Evolutionary conservation across 805 yeast species (phyloP), one percentile per base, ranked within the genome.

Genomic region (Yarrowia bubula): DNA sequence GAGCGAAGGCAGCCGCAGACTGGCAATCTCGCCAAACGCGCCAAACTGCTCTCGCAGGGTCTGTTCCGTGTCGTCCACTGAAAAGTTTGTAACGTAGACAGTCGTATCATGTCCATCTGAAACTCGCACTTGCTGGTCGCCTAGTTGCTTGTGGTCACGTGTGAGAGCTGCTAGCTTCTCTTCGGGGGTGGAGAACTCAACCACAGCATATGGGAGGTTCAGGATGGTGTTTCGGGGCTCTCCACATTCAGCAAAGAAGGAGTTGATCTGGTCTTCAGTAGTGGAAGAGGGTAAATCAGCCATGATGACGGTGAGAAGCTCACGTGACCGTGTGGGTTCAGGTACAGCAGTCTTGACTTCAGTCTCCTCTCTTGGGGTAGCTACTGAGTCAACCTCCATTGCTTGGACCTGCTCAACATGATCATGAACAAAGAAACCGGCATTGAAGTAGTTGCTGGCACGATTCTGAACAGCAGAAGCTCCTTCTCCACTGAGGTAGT

Each of bases 81-180:
- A n/a, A 58, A 58, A 58, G 51, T 58, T 58, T 41, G 64, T 58
- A 31, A 58, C 64, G 35, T 44, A 58, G 5, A 58, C 51, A 0
- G 64, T 58, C 10, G 64, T 43, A 35, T 44, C 41, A 18, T 58
- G n/a, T 0, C 64, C 64, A n/a, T 55, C 61, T 3, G 51, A 43
- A 11, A 58, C 64, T 13, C 64, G 14, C 33, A 43, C 51, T 33
- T 58, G 51, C 42, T 43, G 41, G 18, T 37, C 53, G 5, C 51
- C 42, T 2, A 58, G 50, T 33, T 33, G 43, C 43, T 58, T 58
- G 43, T 43, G 43, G 18, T 58, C 64, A 8, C 64, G 51, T 5
- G 64, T 58, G 13, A 58, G 14, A 14, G 51, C 64, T n/a, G 64
- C 43, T 28, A 43, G 33, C 22, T 43, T 43, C 17, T 58, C 64